Percentiles rank a stretch among this genome's conserved stretches.
Evolutionary conservation across 805 yeast species (phyloP).

Genomic region (Yarrowia divulgata): DNA sequence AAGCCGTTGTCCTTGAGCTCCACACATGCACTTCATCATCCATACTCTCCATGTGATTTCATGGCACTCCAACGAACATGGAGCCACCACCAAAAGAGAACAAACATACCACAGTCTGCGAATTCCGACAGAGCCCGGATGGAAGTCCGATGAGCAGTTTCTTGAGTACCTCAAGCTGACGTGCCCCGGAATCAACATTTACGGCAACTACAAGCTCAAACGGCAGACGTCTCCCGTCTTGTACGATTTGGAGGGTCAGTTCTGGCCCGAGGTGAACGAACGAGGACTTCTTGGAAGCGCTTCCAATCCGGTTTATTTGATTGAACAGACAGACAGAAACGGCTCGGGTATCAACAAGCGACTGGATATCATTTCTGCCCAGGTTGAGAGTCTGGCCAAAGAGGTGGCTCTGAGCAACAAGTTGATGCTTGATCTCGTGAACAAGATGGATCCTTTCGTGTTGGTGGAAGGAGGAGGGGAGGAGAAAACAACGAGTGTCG

Average conservation of each 20-base stretch:
- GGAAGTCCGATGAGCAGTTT: not conserved
- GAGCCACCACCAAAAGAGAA: constrained; percentile 15
- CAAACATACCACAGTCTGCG: constrained; percentile 15
- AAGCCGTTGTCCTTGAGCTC: too few species aligned
- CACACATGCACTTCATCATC: not conserved
- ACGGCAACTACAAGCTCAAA: constrained; percentile 9
- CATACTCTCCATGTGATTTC: constrained; percentile 19
- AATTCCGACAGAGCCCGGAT: not conserved
- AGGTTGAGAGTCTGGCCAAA: constrained; percentile 4
- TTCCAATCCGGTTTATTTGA: not conserved
- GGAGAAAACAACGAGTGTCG: not conserved
- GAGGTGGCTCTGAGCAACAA: constrained; percentile 18
- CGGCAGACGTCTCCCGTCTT: not conserved
- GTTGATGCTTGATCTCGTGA: constrained; percentile 5
- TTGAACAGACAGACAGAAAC: constrained; percentile 7
- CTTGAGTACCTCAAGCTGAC: not conserved
- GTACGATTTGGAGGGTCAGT: constrained; percentile 12
- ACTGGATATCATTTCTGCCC: constrained; percentile 8
- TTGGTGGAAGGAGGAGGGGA: not conserved
- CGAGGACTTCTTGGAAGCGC: constrained; percentile 12
- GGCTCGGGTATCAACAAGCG: constrained; percentile 1
- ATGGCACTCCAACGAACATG: constrained; percentile 18
- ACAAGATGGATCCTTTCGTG: constrained; percentile 17
- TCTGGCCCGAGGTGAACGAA: constrained; percentile 10
- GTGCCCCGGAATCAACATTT: not conserved